phyloP scores from a whole-genome alignment of 495 filamentous ascomycete genomes.

The Tirmania nivea region DNA sequence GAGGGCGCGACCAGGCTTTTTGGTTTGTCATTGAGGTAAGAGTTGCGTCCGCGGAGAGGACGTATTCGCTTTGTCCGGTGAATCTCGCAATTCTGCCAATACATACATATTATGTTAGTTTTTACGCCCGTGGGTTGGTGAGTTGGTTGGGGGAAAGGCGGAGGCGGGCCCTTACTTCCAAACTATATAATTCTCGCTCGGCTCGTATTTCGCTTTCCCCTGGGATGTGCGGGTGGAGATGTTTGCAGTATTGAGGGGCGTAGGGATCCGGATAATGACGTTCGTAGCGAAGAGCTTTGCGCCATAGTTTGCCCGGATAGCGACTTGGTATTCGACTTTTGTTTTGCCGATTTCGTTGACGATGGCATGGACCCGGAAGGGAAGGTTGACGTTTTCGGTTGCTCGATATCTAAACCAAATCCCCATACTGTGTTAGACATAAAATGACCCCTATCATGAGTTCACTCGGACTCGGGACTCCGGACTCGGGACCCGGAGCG shows the following conservation, averaged over 20 bases:
- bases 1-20: constrained; percentile 90
- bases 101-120: not conserved
- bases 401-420: constrained; percentile 65
- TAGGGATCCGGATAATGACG: constrained; percentile 87
- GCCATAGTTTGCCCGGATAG: constrained; percentile 90
- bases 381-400: constrained; percentile 98
- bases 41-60: constrained; percentile 80
- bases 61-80: constrained; percentile 84
- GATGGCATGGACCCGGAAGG: constrained; percentile 97
- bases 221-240: constrained; percentile 87
- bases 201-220: constrained; percentile 96
- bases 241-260: constrained; percentile 84
- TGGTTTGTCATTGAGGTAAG: constrained; percentile 95
- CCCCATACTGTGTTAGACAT: too few species aligned
- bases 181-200: constrained; percentile 89
- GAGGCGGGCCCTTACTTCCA: constrained; percentile 68
- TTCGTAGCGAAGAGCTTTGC: constrained; percentile 94
- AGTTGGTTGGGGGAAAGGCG: too few species aligned
- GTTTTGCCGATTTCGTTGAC: constrained; percentile 94
- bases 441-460: too few species aligned
- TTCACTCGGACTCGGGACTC: too few species aligned
- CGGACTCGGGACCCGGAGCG: too few species aligned
- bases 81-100: constrained; percentile 52
- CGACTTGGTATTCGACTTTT: constrained; percentile 96
- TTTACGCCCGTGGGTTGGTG: not conserved